Percentiles rank a stretch among this genome's conserved stretches.
These are phyloP conservation scores for Aspergillus sp. DNA, from an alignment of 2,329 filamentous ascomycete genomes.

Conservation along the genomic window DNA sequence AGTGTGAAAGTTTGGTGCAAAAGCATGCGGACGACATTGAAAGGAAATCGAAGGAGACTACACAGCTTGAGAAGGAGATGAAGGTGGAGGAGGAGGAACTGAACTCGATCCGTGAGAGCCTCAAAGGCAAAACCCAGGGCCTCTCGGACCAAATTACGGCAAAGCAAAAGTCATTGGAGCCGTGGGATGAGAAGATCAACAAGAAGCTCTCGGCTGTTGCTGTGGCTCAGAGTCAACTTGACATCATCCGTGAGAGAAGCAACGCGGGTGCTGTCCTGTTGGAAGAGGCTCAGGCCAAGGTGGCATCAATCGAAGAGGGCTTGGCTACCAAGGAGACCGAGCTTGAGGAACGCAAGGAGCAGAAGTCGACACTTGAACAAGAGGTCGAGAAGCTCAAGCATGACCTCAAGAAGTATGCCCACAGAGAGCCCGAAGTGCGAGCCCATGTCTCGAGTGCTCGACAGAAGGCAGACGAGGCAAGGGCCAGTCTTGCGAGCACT, in stretches of 20 bases:
- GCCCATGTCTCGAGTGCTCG: slow-evolving; percentile 83
- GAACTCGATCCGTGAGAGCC: slow-evolving; percentile 74
- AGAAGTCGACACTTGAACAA: slow-evolving; percentile 71
- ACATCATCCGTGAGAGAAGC: slow-evolving; percentile 85
- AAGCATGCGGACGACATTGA: slow-evolving; percentile 78
- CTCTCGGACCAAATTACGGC: slow-evolving; percentile 88
- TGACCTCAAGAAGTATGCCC: slow-evolving; percentile 70
- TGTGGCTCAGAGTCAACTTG: slow-evolving; percentile 90
- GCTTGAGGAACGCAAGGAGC: slow-evolving; percentile 71
- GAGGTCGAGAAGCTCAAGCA: slow-evolving; percentile 71
- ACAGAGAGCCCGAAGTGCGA: slow-evolving; percentile 79
- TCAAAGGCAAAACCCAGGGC: slow-evolving; percentile 94
- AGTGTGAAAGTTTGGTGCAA: slow-evolving; percentile 75
- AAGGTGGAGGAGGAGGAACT: slow-evolving; percentile 80
- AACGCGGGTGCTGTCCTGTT: slow-evolving; percentile 83
- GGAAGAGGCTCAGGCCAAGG: slow-evolving; percentile 79
- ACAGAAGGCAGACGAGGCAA: slow-evolving; percentile 94
- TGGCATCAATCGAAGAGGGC: slow-evolving; percentile 70
- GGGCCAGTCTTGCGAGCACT: slow-evolving; percentile 82
- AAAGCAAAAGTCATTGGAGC: slow-evolving; percentile 92
- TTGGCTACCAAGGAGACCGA: slow-evolving; percentile 70
- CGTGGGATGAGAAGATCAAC: slow-evolving; percentile 96
- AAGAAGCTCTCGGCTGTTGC: slow-evolving; percentile 93
- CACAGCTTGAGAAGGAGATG: slow-evolving; percentile 73
- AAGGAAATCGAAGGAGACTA: slow-evolving; percentile 72